Evolutionary conservation across 768 basidiomycete species (phyloP).

Genomic region (Daedalea quercina): DNA sequence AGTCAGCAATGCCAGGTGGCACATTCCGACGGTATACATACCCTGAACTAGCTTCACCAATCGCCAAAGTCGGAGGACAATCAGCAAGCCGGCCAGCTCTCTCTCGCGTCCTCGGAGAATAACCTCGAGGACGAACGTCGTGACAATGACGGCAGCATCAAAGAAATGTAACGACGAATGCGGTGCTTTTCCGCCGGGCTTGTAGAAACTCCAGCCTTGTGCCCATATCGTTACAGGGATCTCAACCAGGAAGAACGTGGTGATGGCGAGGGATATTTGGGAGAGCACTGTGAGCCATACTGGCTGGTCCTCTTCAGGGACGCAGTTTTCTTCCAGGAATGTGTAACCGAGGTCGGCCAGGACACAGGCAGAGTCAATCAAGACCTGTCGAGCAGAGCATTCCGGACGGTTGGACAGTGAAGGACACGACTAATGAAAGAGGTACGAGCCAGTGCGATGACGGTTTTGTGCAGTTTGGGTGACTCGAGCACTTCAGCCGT

Average conservation of each 20-base stretch:
- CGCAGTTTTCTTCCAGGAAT: slow-evolving; percentile 52
- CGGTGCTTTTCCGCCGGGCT: slow-evolving; percentile 47
- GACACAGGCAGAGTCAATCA: slow-evolving; percentile 64
- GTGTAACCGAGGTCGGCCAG: slow-evolving; percentile 65
- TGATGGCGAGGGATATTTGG: slow-evolving; percentile 60
- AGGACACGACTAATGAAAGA: slow-evolving; percentile 8
- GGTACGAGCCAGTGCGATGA: slow-evolving; percentile 50
- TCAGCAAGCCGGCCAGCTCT: slow-evolving; percentile 64
- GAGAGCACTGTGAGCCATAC: slow-evolving; percentile 58
- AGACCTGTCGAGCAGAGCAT: slow-evolving; percentile 31
- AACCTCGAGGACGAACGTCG: slow-evolving; percentile 70
- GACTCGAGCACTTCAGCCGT: slow-evolving; percentile 48
- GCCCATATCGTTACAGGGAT: slow-evolving; percentile 67
- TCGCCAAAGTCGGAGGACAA: slow-evolving; percentile 76
- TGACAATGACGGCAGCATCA: slow-evolving; percentile 63
- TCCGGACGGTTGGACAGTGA: not conserved
- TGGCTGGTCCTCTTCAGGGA: slow-evolving; percentile 38
- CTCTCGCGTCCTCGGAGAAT: slow-evolving; percentile 59
- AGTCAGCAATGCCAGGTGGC: not conserved
- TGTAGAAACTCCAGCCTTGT: slow-evolving; percentile 53
- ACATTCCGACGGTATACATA: slow-evolving; percentile 16
- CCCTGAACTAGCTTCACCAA: slow-evolving; percentile 69
- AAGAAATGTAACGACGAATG: slow-evolving; percentile 67
- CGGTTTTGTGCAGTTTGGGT: slow-evolving; percentile 42
- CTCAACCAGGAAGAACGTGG: slow-evolving; percentile 69